A percentile compares a stretch with the other conserved stretches of the same genome.
Evolutionary conservation across 2,329 filamentous ascomycete species (phyloP).

Genomic region (Chaetomiaceae sp.): DNA sequence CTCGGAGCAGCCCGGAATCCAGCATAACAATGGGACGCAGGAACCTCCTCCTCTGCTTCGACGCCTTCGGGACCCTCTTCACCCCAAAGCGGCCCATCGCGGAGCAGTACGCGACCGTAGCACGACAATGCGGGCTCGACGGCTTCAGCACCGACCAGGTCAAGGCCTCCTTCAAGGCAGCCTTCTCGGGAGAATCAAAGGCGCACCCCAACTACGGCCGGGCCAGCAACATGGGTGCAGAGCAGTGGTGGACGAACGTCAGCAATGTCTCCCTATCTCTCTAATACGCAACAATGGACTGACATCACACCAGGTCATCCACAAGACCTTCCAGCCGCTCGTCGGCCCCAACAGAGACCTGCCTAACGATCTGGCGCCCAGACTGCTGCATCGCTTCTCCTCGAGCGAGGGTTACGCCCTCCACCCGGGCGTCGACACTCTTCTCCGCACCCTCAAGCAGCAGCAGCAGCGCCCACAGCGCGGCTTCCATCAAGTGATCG

Average conservation of each 20-base stretch:
- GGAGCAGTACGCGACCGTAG: slow-evolving; percentile 51
- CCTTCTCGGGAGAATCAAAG: slow-evolving; percentile 45
- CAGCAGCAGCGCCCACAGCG: neutral
- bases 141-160: slow-evolving; percentile 40
- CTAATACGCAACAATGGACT: neutral
- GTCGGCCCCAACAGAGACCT: slow-evolving; percentile 26
- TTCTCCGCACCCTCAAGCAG: slow-evolving; percentile 3
- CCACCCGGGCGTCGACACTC: slow-evolving; percentile 38
- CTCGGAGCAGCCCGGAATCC: no score
- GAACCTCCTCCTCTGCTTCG: slow-evolving; percentile 56
- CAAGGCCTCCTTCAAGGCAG: slow-evolving; percentile 32
- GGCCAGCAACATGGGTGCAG: slow-evolving; percentile 44
- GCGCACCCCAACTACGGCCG: slow-evolving; percentile 57
- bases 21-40: neutral
- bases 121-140: slow-evolving; percentile 45
- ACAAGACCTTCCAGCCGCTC: slow-evolving; percentile 47
- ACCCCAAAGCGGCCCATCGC: slow-evolving; percentile 46
- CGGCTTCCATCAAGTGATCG: slow-evolving; percentile 35
- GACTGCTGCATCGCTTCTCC: slow-evolving; percentile 50
- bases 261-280: slow-evolving; percentile 13
- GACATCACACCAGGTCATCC: slow-evolving; percentile 43
- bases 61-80: slow-evolving; percentile 64
- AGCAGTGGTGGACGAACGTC: slow-evolving; percentile 58
- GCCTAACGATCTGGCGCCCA: slow-evolving; percentile 42
- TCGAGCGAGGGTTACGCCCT: slow-evolving; percentile 49